Base-by-base conservation (phyloP, 257 asterid species). In the Solanum acaule region DNA sequence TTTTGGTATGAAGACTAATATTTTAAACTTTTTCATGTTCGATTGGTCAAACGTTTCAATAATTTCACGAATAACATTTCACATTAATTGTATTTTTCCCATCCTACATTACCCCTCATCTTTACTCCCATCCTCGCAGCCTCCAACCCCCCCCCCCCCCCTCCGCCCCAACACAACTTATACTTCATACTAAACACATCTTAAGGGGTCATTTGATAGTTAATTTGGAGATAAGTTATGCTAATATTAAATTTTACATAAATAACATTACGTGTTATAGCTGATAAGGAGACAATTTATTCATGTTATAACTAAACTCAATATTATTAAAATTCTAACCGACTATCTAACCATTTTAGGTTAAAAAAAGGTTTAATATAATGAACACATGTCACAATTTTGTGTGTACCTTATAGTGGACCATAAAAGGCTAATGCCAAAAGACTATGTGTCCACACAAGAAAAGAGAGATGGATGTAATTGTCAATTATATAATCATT, bases 381-480 rank as follows among this genome's bases (percentile, higher is more conserved):
- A 68, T 6, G 34, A 68, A 68, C 76, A 68, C 38, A 12, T 27
- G 23, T 68, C 37, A 68, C 34, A 68, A 13, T 68, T 71, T 71
- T 71, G 42, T 22, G 40, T 33, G 42, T 1, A 71, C 35, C n/a
- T 52, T 33, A 33, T 16, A 71, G 42, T 22, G 46, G 49, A 73
- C 29, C 81, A 73, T 73, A 10, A 0, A 27, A 79, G 25, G 40
- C 76, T 35, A 89, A 67, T n/a, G 61, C 49, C 83, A 42, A 79
- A 79, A 77, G 23, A 88, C 15, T 49, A 27, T 85, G 56, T 77
- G 65, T 85, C 88, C 88, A 42, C 86, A 83, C 27, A 84, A 84
- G 25, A 59, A 77, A 77, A 14, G 16, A 37, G 4, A 40, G 86
- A 84, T 78, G 18, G 38, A 86, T 13, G 84, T 67, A 78, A 79